Evolutionary conservation across 2,329 filamentous ascomycete species (phyloP).

Genomic region (Fusarium pininemorale): DNA sequence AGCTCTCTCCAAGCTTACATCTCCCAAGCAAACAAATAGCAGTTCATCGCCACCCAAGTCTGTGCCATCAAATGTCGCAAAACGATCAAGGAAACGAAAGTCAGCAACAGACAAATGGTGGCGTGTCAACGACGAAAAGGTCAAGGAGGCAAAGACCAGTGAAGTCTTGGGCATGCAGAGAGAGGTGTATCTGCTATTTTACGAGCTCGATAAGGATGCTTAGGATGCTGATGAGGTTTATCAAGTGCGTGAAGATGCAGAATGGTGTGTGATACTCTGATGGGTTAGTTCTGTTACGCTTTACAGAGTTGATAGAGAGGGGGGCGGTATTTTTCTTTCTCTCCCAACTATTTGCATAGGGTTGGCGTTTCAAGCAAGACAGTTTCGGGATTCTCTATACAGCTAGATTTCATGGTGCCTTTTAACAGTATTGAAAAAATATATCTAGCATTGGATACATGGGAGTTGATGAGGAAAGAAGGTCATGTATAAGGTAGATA

Average conservation of each 20-base stretch:
- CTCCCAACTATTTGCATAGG: slow-evolving; percentile 34
- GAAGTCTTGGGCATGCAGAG: slow-evolving; percentile 94
- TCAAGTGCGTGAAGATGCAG: not conserved
- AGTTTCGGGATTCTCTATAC: slow-evolving; percentile 5
- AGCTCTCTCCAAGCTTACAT: slow-evolving; percentile 59
- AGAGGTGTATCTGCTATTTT: slow-evolving; percentile 96
- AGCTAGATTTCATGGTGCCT: slow-evolving; percentile 24
- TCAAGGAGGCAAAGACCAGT: slow-evolving; percentile 91
- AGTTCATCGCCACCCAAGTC: slow-evolving; percentile 30
- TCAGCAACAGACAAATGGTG: slow-evolving; percentile 79
- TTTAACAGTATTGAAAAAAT: not conserved
- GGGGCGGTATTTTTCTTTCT: not conserved
- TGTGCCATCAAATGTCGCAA: slow-evolving; percentile 35
- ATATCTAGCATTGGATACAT: slow-evolving; percentile 2
- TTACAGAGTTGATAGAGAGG: not conserved
- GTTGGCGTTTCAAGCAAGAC: slow-evolving; percentile 34
- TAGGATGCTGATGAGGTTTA: slow-evolving; percentile 32
- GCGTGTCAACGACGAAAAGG: slow-evolving; percentile 96
- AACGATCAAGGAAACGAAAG: slow-evolving; percentile 65
- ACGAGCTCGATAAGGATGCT: slow-evolving; percentile 76
- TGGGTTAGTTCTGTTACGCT: not conserved
- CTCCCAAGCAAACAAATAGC: slow-evolving; percentile 47
- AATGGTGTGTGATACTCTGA: slow-evolving; percentile 1
- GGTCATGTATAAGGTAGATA: not conserved
- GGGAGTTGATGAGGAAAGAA: not conserved